Evolutionary conservation across 345 rosid genomes (phyloP).

Genomic region (Excoecaria cochinchinensis): DNA sequence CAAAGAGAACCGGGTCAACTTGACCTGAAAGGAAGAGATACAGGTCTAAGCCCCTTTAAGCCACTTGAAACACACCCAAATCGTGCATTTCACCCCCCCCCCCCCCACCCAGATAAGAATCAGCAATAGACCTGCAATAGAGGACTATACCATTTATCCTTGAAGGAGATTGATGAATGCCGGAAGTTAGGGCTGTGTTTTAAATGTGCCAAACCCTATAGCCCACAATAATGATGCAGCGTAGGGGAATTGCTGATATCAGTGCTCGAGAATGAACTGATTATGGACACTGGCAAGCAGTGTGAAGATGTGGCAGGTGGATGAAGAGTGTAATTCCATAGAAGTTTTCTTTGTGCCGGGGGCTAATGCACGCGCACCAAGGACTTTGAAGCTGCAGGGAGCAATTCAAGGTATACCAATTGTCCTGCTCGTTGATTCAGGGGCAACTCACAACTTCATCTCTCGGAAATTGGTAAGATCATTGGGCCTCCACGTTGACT

Average conservation of each 20-base stretch:
- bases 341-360: background rate
- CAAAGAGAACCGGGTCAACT: too few species aligned
- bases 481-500: too few species aligned
- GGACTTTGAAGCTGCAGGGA: background rate
- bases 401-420: too few species aligned
- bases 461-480: too few species aligned
- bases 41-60: too few species aligned
- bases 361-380: too few species aligned
- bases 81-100: too few species aligned
- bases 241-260: background rate
- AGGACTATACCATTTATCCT: background rate
- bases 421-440: too few species aligned
- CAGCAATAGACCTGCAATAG: background rate
- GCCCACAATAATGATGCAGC: background rate
- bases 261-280: background rate
- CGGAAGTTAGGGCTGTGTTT: background rate
- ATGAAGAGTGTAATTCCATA: background rate
- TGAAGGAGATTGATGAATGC: background rate
- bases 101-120: background rate
- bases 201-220: background rate
- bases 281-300: background rate
- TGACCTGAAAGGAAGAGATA: too few species aligned
- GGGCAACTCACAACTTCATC: too few species aligned
- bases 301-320: background rate
- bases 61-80: background rate